Evolutionary conservation across 208 protist species (phyloP).

Genomic region (Naegleria fowleri): DNA sequence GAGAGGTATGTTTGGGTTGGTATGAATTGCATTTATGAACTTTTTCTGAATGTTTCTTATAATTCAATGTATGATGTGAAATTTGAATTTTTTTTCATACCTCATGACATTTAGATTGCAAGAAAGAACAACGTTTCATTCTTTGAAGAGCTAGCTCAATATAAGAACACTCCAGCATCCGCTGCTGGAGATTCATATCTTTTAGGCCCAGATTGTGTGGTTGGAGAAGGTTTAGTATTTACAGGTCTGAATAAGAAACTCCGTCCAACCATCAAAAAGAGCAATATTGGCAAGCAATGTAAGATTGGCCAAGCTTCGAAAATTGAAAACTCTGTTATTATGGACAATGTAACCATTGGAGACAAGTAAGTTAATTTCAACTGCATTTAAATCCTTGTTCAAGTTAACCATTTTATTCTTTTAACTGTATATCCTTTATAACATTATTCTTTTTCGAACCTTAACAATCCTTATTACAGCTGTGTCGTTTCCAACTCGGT

Average conservation of each 20-base stretch:
- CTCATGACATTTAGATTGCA: constrained; percentile 25
- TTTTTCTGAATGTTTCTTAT: too few relatives aligned
- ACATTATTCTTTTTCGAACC: too few relatives aligned
- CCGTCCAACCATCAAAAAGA: constrained; percentile 46
- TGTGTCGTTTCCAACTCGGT: neutral
- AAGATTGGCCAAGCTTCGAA: constrained; percentile 48
- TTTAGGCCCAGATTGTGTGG: constrained; percentile 51
- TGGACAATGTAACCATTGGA: constrained; percentile 57
- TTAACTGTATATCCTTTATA: too few relatives aligned
- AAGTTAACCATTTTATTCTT: too few relatives aligned
- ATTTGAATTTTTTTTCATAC: neutral
- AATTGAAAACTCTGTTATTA: constrained; percentile 57
- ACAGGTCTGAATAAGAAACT: neutral
- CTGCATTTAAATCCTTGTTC: too few relatives aligned
- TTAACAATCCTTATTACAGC: too few relatives aligned
- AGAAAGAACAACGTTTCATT: constrained; percentile 25
- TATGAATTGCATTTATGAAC: too few relatives aligned
- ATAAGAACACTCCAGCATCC: constrained; percentile 29
- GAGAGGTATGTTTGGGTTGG: neutral
- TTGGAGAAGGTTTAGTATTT: constrained; percentile 38
- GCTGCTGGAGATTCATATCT: neutral
- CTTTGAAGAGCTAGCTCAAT: constrained; percentile 34
- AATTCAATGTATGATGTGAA: too few relatives aligned
- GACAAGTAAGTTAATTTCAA: constrained; percentile 37
- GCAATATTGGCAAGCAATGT: constrained; percentile 54